Evolutionary conservation across 75 land plant genomes (phyloP), one percentile per base, ranked within the genome.

Genomic region (Sequoia sempervirens): DNA sequence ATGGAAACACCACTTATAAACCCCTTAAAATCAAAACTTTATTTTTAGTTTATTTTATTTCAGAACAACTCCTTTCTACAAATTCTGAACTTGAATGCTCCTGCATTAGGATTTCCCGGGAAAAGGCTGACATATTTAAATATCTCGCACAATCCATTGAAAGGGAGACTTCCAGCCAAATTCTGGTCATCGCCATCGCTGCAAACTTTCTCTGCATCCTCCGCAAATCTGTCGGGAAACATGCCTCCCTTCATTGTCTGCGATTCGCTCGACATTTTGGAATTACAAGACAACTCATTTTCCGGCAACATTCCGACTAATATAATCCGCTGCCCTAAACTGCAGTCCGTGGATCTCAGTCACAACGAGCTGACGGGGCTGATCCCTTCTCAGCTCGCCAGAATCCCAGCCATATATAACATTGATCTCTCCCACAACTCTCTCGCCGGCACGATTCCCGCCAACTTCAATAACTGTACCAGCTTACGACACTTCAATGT

Each of bases 371-470:
- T 92, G 40, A 79, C 82, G 14, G 93, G 93, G 14, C 32, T 43
- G 20, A 89, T 92, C 75, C 93, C 93, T 8, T 47, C 30, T 13
- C 88, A 85, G 70, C 90, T 92, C 14, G 89, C 92, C 3, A 53
- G 36, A 7, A 75, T 90, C 80, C 90, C 86, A 45, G 83, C 15
- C 36, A 47, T 92, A 5, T 26, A 30, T 12, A 52, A 83, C 40
- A 36, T 95, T 38, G 93, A 95, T 70, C 69, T 95, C 26, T 93
- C 95, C 18, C 84, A 87, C 52, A 95, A 95, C 82, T 47, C 73
- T 45, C 87, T 94, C 50, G 81, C 74, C 1, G 89, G 95, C 20
- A 50, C 81, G 4, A 82, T 94, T 36, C 94, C 94, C 1, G 76
- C 53, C 0, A 88, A 88, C 81, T 84, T 93, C 41, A 81, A 88